Conservation (phyloP, 2,329 filamentous ascomycete genomes). For the Sclerotinia minor region DNA sequence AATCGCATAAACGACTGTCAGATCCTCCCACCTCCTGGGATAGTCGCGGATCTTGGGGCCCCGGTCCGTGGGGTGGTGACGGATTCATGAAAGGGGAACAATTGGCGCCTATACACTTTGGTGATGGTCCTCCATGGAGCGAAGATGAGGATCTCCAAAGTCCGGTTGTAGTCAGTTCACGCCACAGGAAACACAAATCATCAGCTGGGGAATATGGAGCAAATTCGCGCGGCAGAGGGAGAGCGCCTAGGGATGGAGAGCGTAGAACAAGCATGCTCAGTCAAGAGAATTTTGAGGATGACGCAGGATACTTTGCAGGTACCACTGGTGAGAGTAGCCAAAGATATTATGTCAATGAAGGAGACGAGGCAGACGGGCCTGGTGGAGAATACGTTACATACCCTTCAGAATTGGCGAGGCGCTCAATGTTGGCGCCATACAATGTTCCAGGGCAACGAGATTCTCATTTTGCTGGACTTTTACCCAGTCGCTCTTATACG, state of each 20-base stretch:
- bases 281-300: conserved; percentile 55
- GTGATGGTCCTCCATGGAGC: conserved; percentile 87
- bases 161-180: conserved; percentile 77
- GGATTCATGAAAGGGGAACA: conserved; percentile 65
- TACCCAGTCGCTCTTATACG: conserved; percentile 44
- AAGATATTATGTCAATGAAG: conserved; percentile 71
- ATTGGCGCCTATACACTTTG: conserved; percentile 79
- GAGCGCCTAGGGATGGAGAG: conserved; percentile 47
- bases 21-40: conserved; percentile 80
- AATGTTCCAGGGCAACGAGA: conserved; percentile 50
- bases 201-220: conserved; percentile 51
- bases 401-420: conserved; percentile 62
- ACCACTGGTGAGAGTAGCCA: conserved; percentile 70
- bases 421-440: conserved; percentile 51
- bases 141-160: conserved; percentile 95
- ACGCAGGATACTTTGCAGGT: conserved; percentile 66
- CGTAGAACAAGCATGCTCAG: conserved; percentile 48
- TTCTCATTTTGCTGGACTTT: conserved; percentile 54
- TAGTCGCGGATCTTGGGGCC: conserved; percentile 60
- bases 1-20: conserved; percentile 72
- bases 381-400: conserved; percentile 82
- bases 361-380: conserved; percentile 69
- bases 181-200: conserved; percentile 84
- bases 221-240: conserved; percentile 47
- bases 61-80: conserved; percentile 41